Base-by-base conservation (phyloP, 192 early-diverging fungal species). In the Coemansia sp. region DNA sequence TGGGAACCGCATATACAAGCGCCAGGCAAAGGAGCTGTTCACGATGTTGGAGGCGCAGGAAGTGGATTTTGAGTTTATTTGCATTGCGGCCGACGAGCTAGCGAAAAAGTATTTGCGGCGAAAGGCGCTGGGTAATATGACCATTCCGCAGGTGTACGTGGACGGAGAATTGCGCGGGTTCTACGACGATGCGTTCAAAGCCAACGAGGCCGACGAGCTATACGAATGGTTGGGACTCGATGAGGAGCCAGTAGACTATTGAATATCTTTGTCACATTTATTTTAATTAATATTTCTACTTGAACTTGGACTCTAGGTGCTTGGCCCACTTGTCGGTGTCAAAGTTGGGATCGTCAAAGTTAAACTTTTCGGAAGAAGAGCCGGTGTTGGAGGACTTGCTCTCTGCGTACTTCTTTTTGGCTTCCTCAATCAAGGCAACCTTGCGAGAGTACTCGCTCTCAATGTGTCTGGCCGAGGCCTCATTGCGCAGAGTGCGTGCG, bases 51-150 rank as follows among this genome's bases (percentile, higher is more conserved):
- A 82, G 57, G 78, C 74, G 31, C 69, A 75, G 58, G 80, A 84
- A 38, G 73, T 86, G 12, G 84, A 82, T 62, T 86, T 80, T 80
- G 84, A 84, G 55, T 86, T 83, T 50, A 75, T 85, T 12, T 78
- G 81, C 64, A 74, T 85, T 39, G 85, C 85, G 1, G 75, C 74
- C 0, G 80, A 86, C 68, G 80, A 86, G 61, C 41, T 72, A 42
- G 85, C 84, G 12, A 86, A 86, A 46, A 63, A 63, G 62, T 85
- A 83, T 39, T 64, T 86, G 75, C 74, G 77, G 70, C 66, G 79
- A 55, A 86, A 86, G 75, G 67, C 80, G 37, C 66, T 72, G 10
- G 80, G 77, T 12, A 78, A 80, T 44, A 86, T 76, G 78, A 74
- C 75, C 0, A 78, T 85, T 57, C 85, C 85, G 12, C 80, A 82